Base-by-base conservation (phyloP, 2,329 filamentous ascomycete genomes). In the Blumeria hordei region DNA sequence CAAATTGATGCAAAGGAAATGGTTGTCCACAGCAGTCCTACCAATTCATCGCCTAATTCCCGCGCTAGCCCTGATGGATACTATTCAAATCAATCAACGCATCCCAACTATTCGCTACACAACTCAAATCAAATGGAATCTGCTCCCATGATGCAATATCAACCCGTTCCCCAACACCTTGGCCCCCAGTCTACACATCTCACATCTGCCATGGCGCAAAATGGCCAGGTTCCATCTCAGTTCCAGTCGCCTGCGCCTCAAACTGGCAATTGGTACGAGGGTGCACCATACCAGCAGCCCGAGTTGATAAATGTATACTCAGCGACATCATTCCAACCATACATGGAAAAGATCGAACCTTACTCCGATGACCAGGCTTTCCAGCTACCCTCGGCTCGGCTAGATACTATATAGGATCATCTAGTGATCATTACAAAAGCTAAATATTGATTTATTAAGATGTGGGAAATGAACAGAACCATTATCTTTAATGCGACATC, bases 11-110 rank as follows among this genome's bases (percentile, higher is more conserved):
- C 69, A 49, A 70, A 62, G 37, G 69, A 70, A 5, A 34, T 32
- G 8, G 72, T 76, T 16, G 68, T 78, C 39, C 73, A 78, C 59
- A 80, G 72, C 64, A 80, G 77, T 61, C 76, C 78, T 0, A 72
- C 69, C 56, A 72, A 71, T 61, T 79, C 77, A 64, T 79, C 77
- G 6, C 72, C 76, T 0, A 69, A 70, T 6, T 75, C 75, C 0
- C 71, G 71, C 55, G 71, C 74, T 49, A 76, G 75, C 59, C 72
- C 77, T 0, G 72, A 77, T 47, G 67, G 70, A 55, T 74, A 76
- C 61, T 82, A 81, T 64, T 75, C 75, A 6, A 75, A 77, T 58
- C 73, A 74, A 1, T 65, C 71, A 1, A 71, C 74, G 52, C 64
- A 70, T 12, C 67, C 73, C 11, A 68, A 70, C 0, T 76, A 76